phyloP scores from a whole-genome alignment of 2,329 filamentous ascomycete genomes.

The Calcarisporium arbuscula region DNA sequence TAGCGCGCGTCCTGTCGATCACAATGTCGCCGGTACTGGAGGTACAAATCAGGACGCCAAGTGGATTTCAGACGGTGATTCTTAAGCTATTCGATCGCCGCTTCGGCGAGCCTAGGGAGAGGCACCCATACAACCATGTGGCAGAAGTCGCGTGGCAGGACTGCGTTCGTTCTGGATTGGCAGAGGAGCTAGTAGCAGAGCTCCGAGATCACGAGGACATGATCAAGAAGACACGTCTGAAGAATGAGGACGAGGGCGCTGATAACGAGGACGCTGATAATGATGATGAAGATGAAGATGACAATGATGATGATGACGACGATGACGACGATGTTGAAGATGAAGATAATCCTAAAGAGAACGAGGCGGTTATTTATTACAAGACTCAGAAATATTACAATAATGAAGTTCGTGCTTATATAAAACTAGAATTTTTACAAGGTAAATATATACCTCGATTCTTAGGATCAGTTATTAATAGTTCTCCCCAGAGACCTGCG shows the following conservation, averaged over 20 bases:
- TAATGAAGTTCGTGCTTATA: slow-evolving; percentile 9
- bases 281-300: slow-evolving; percentile 2
- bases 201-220: slow-evolving; percentile 2
- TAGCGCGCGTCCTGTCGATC: slow-evolving; percentile 2
- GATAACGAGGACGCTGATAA: slow-evolving; percentile 3
- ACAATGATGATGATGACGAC: too few relatives aligned
- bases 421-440: slow-evolving; percentile 6
- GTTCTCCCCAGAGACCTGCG: slow-evolving; percentile 1
- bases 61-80: slow-evolving; percentile 3
- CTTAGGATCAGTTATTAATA: slow-evolving; percentile 5
- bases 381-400: slow-evolving; percentile 1
- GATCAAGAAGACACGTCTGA: slow-evolving; percentile 1
- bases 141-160: slow-evolving; percentile 8
- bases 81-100: slow-evolving; percentile 10
- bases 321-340: slow-evolving; percentile 3
- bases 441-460: slow-evolving; percentile 7
- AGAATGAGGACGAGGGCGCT: slow-evolving; percentile 1
- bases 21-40: slow-evolving; percentile 9
- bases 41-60: slow-evolving; percentile 3
- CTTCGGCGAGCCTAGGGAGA: slow-evolving; percentile 4
- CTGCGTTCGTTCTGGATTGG: slow-evolving; percentile 8
- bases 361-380: slow-evolving; percentile 9
- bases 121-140: slow-evolving; percentile 6
- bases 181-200: slow-evolving; percentile 4
- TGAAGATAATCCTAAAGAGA: slow-evolving; percentile 3